These are phyloP conservation scores for Pleurotus tuber-regium DNA, from an alignment of 768 basidiomycete genomes.

Conservation along the genomic window DNA sequence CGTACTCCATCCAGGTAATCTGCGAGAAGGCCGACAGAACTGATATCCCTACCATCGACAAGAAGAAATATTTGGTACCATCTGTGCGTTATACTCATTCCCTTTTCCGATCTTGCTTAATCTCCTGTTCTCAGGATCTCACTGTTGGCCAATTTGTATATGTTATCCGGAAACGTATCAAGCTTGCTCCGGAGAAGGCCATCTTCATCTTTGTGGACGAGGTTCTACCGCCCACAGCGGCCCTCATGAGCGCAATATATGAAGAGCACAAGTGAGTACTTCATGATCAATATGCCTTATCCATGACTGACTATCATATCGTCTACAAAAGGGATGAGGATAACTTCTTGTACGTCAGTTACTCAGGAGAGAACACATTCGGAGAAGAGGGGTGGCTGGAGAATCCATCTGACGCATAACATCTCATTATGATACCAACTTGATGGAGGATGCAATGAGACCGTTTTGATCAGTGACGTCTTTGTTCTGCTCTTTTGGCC, in stretches of 20 bases:
- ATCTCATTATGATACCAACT: background rate
- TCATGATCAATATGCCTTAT: slow-evolving; percentile 2
- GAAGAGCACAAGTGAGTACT: slow-evolving; percentile 98
- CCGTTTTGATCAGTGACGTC: slow-evolving; percentile 10
- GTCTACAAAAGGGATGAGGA: slow-evolving; percentile 98
- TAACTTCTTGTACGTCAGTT: slow-evolving; percentile 97
- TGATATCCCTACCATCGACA: slow-evolving; percentile 99
- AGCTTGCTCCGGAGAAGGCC: slow-evolving; percentile 98
- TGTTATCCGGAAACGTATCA: slow-evolving; percentile 99
- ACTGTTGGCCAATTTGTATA: slow-evolving; percentile 99
- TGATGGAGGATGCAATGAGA: slow-evolving; percentile 3
- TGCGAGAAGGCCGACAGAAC: slow-evolving; percentile 99
- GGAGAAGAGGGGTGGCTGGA: slow-evolving; percentile 56
- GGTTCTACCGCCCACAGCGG: slow-evolving; percentile 96
- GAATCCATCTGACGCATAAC: slow-evolving; percentile 43
- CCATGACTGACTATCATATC: slow-evolving; percentile 25
- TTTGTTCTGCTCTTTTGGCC: slow-evolving; percentile 3
- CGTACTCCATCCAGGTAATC: slow-evolving; percentile 68
- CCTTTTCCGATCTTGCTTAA: background rate
- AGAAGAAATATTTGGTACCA: slow-evolving; percentile 99
- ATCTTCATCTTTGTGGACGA: slow-evolving; percentile 99
- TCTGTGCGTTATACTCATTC: slow-evolving; percentile 55
- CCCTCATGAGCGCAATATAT: slow-evolving; percentile 97
- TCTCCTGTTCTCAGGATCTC: slow-evolving; percentile 60
- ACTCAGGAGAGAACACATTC: slow-evolving; percentile 98